Percentiles rank a stretch among this genome's conserved stretches.
phyloP scores from a whole-genome alignment of 1,284 basidiomycete genomes.

The Malassezia japonica region DNA sequence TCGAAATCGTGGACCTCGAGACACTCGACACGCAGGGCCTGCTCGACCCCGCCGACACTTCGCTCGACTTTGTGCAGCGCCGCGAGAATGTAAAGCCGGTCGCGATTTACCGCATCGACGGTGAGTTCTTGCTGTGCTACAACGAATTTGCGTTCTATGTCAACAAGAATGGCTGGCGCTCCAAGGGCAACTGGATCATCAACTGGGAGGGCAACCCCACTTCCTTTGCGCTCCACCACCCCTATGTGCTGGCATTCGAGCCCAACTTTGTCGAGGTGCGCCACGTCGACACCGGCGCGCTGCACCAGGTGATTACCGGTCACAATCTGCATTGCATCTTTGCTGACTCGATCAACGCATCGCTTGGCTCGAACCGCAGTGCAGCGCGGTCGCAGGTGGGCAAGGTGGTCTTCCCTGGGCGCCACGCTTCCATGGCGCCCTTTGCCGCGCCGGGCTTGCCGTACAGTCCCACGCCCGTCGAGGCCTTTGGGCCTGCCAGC shows the following conservation, averaged over 20 bases:
- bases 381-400: slow-evolving; percentile 19
- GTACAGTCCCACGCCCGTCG: background rate
- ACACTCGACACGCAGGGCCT: slow-evolving; percentile 93
- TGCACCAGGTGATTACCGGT: slow-evolving; percentile 84
- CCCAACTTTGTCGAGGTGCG: slow-evolving; percentile 92
- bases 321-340: slow-evolving; percentile 63
- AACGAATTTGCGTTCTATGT: slow-evolving; percentile 99
- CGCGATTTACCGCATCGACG: slow-evolving; percentile 91
- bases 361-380: slow-evolving; percentile 2
- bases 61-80: slow-evolving; percentile 85
- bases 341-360: slow-evolving; percentile 58
- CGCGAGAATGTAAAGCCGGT: slow-evolving; percentile 81
- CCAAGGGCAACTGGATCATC: slow-evolving; percentile 82
- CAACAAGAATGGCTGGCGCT: slow-evolving; percentile 88
- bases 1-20: slow-evolving; percentile 97
- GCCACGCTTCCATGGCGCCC: slow-evolving; percentile 20
- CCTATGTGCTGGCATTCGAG: slow-evolving; percentile 94
- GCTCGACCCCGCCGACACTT: slow-evolving; percentile 81
- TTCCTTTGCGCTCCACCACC: slow-evolving; percentile 88
- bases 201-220: slow-evolving; percentile 93
- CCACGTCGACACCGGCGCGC: slow-evolving; percentile 80
- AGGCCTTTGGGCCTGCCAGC: background rate
- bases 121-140: slow-evolving; percentile 94
- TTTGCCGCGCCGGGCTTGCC: slow-evolving; percentile 21
- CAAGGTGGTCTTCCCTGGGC: slow-evolving; percentile 26